Evolutionary conservation across 2,329 filamentous ascomycete species (phyloP), one percentile per base, ranked within the genome.

Genomic region (Taxawa tesnikishii): DNA sequence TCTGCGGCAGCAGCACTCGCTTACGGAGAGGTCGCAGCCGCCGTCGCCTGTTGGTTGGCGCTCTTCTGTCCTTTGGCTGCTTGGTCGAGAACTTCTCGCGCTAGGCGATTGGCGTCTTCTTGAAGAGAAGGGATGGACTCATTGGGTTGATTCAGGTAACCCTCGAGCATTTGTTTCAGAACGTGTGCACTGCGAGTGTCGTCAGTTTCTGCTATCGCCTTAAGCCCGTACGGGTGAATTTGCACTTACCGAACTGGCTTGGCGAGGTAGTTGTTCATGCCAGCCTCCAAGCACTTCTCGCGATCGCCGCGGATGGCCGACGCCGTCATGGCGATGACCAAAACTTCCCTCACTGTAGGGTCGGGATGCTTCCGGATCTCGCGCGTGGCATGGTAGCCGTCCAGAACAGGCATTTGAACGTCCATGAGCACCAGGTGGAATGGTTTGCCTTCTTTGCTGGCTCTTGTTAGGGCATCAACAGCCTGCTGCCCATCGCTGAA

Each of bases 301-400:
- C 87, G 70, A 51, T 96, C 88, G 12, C 88, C 88, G 51, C 90
- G 82, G 39, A 96, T 96, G 3, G 88, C 88, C 15, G 79, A 87
- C 1, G 88, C 88, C 1, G 88, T 96, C 88, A 96, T 94, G 33
- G 88, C 88, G 45, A 96, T 94, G 29, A 96, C 82, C n/a, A 94
- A 65, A 2, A 92, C 74, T 42, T 83, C 77, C 32, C 83, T 70
- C 8, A 96, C 83, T 6, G 72, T 70, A 21, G 84, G 78, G 37
- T 84, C 71, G 0, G 73, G 54, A 53, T 94, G 85, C 43, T 74
- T 73, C 7, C 87, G 77, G 27, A 94, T 75, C 36, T 84, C 69
- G 42, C 80, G 79, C 1, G 87, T 94, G 1, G 87, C 85, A 55
- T 93, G 82, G 51, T 94, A 94, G 5, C 87, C 87, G 52, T 94